Base-by-base conservation (phyloP, 2,329 filamentous ascomycete species). In the Coniochaeta prunicola region DNA sequence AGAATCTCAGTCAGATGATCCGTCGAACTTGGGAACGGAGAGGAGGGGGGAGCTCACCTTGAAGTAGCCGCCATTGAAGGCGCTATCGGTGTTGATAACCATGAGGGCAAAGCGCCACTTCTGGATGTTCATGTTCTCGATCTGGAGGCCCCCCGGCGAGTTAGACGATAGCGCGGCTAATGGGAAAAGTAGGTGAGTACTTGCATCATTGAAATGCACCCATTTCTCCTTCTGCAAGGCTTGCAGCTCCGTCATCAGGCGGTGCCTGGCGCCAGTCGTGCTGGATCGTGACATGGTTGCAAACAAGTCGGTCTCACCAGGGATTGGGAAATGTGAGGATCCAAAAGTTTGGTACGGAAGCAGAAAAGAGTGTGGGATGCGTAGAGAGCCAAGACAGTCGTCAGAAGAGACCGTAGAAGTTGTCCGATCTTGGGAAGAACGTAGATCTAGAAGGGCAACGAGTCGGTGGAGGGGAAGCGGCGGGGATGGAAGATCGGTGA, bases 21-120 rank as follows among this genome's bases (percentile, higher is more conserved):
- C n/a, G n/a, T n/a, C 21, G 34, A 58, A 17, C 26, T 55, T 30
- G 15, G 26, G 13, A 4, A 21, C 1, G 7, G 30, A 9, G 19
- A 24, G 19, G 40, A 40, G n/a, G 21, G 19, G 40, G 13, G 21
- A 2, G 60, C 73, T 67, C 59, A 83, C 83, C 75, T 84, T 92
- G 73, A 97, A 91, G 74, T 96, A 99, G 64, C 90, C 94, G 61
- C 92, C 92, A 68, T 96, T 88, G 79, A 96, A 97, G 64, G 89
- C 81, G 62, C 92, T 96, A 66, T 96, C 92, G 0, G 90, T 85
- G 74, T 97, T 97, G 68, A 97, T 84, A 38, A 97, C 91, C 77
- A 96, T 92, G 59, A 99, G 84, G 3, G 89, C 92, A 54, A 97
- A 79, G 61, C 85, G 86, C 93, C 94, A 97, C 63, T 86, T 83